Conservation (phyloP, 2,329 filamentous ascomycete species). For the Cryoendolithus antarcticus region DNA sequence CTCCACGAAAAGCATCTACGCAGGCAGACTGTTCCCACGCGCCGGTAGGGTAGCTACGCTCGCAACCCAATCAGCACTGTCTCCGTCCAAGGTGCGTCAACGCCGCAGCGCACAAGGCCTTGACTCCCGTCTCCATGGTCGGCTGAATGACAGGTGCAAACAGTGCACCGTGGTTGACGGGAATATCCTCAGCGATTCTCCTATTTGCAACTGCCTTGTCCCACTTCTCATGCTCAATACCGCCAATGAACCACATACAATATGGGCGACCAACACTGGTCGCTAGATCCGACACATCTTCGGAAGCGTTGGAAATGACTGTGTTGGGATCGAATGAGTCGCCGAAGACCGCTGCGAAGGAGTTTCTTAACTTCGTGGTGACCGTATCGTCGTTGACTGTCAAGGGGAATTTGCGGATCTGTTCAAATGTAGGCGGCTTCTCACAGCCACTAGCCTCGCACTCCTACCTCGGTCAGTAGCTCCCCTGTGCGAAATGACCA, state of each 20-base stretch:
- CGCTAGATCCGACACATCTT: constrained; percentile 43
- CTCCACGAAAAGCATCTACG: too few relatives aligned
- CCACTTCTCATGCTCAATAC: constrained; percentile 32
- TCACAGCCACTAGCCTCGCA: constrained; percentile 34
- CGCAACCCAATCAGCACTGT: too few relatives aligned
- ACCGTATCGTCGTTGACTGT: constrained; percentile 36
- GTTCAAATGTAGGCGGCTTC: constrained; percentile 28
- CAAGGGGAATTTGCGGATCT: constrained; percentile 30
- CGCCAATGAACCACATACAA: constrained; percentile 43
- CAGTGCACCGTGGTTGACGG: constrained; percentile 46
- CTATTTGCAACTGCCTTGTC: constrained; percentile 21
- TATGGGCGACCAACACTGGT: constrained; percentile 33
- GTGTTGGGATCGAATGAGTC: constrained; percentile 18
- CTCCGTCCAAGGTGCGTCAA: too few relatives aligned
- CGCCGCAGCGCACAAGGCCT: too few relatives aligned
- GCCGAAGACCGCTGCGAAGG: constrained; percentile 34
- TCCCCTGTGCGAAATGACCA: too few relatives aligned
- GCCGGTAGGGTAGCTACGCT: too few relatives aligned
- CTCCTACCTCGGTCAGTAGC: constrained; percentile 15
- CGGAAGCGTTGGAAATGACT: constrained; percentile 30
- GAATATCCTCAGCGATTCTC: constrained; percentile 31
- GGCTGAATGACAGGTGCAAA: constrained; percentile 49
- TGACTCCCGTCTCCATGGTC: constrained; percentile 23
- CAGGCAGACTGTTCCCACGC: too few relatives aligned
- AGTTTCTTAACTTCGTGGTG: constrained; percentile 25